Evolutionary conservation across 78 protist species (phyloP), one percentile per base, ranked within the genome.

Genomic region (Corallochytrium limacisporum): DNA sequence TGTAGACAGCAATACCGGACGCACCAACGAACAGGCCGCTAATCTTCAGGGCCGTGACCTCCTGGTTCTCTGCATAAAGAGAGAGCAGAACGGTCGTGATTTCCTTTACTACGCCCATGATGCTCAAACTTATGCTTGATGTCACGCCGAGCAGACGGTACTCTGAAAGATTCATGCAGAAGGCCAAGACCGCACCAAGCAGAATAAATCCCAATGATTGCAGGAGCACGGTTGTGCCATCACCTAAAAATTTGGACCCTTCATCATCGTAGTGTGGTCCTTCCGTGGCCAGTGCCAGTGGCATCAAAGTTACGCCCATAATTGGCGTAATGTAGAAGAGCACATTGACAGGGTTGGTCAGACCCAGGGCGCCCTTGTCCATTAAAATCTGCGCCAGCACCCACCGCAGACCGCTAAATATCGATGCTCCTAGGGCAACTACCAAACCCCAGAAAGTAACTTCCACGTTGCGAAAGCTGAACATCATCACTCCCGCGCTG

Each of bases 271-370:
- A n/a, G n/a, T n/a, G n/a, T n/a, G n/a, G n/a, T n/a, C 69, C 69
- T 22, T 63, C 69, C 15, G 42, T 35, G 12, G 48, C 48, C 33
- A 63, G 1, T 18, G 69, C 69, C 46, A 48, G 18, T 10, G 69
- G 69, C 7, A 43, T 13, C 62, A 63, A 20, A 0, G 42, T 57
- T 12, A 40, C n/a, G 20, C 51, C 46, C 69, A 63, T 63, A 24
- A n/a, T 46, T 57, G 69, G 69, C 43, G 69, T 44, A 43, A 63
- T 57, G 28, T 63, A 57, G 69, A 40, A 63, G 15, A 63, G 54
- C 15, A 39, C 42, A 40, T 48, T 43, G 16, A 57, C 33, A 7
- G 63, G 63, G 32, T 57, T 57, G 42, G 26, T 33, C 15, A 57
- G 42, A 8, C 63, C 63, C 20, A 57, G 32, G 13, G 26, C 9